Evolutionary conservation across 805 yeast genomes (phyloP).

Genomic region (Wickerhamiella spandovensis): DNA sequence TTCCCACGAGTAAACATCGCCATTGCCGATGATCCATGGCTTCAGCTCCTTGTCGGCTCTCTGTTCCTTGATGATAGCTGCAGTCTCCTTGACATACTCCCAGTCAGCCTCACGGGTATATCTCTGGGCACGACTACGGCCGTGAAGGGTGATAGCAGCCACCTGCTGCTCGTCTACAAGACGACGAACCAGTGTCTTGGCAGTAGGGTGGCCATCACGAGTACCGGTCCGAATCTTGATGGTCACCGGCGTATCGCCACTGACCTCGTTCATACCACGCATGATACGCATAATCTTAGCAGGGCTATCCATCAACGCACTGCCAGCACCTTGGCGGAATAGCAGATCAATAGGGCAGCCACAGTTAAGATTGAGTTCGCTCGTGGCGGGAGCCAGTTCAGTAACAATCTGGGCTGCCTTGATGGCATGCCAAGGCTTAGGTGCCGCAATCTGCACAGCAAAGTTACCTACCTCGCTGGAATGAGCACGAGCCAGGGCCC

Average conservation of each 20-base stretch:
- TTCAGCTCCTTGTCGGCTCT: slow-evolving; percentile 45
- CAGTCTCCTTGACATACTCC: slow-evolving; percentile 72
- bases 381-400: slow-evolving; percentile 43
- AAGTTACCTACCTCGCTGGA: slow-evolving; percentile 68
- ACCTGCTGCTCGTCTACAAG: slow-evolving; percentile 67
- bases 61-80: slow-evolving; percentile 47
- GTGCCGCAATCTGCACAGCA: slow-evolving; percentile 86
- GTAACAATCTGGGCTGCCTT: slow-evolving; percentile 77
- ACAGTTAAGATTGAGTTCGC: slow-evolving; percentile 81
- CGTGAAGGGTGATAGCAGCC: slow-evolving; percentile 87
- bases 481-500: slow-evolving; percentile 95
- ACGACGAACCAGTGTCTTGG: slow-evolving; percentile 59
- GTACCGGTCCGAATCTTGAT: slow-evolving; percentile 89
- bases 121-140: slow-evolving; percentile 92
- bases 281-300: slow-evolving; percentile 64
- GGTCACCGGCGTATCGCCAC: slow-evolving; percentile 86
- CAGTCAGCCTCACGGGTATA: slow-evolving; percentile 88
- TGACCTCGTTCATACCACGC: slow-evolving; percentile 75
- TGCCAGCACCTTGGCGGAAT: slow-evolving; percentile 92
- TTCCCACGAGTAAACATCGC: slow-evolving; percentile 75
- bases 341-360: slow-evolving; percentile 96
- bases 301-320: slow-evolving; percentile 83
- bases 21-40: slow-evolving; percentile 85
- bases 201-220: slow-evolving; percentile 73
- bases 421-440: slow-evolving; percentile 86